Conservation (phyloP, 208 protist genomes). For the Trypanosoma theileri region DNA sequence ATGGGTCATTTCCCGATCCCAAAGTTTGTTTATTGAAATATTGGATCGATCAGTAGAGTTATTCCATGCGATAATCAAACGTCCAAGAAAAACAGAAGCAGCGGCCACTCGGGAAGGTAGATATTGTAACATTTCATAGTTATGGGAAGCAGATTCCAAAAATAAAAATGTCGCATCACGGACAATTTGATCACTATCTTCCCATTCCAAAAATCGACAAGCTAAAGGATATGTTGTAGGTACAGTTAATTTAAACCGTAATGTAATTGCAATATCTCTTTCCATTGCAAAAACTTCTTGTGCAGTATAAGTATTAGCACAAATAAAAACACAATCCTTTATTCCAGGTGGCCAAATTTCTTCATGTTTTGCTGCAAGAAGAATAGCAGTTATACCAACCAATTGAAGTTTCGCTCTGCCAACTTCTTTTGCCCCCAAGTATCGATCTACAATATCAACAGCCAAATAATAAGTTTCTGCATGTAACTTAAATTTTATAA, state of each 20-base stretch:
- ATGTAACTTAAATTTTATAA: constrained; percentile 93
- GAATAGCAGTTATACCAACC: constrained; percentile 82
- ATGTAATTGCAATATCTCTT: constrained; percentile 52
- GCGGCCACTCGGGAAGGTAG: constrained; percentile 67
- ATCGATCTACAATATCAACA: constrained; percentile 96
- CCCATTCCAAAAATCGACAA: constrained; percentile 45
- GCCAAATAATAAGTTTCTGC: constrained; percentile 96
- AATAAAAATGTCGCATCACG: constrained; percentile 63
- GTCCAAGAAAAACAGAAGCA: constrained; percentile 53
- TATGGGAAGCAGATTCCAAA: constrained; percentile 69
- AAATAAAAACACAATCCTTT: constrained; percentile 92
- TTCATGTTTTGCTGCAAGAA: constrained; percentile 91
- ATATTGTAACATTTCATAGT: constrained; percentile 58
- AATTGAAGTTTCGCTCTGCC: constrained; percentile 79
- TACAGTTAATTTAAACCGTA: constrained; percentile 77
- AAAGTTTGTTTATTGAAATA: constrained; percentile 34
- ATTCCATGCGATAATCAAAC: constrained; percentile 41
- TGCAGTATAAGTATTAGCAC: constrained; percentile 86
- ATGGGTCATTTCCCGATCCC: constrained; percentile 42
- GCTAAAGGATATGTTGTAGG: constrained; percentile 70
- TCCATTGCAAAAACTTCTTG: constrained; percentile 83
- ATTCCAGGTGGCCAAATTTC: constrained; percentile 89
- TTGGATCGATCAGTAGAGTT: constrained; percentile 11
- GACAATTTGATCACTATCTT: constrained; percentile 20
- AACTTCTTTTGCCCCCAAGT: constrained; percentile 63